A percentile compares a stretch with the other conserved stretches of the same genome.
Conservation (phyloP, 257 asterid genomes). For the Solanum gandarillasii region DNA sequence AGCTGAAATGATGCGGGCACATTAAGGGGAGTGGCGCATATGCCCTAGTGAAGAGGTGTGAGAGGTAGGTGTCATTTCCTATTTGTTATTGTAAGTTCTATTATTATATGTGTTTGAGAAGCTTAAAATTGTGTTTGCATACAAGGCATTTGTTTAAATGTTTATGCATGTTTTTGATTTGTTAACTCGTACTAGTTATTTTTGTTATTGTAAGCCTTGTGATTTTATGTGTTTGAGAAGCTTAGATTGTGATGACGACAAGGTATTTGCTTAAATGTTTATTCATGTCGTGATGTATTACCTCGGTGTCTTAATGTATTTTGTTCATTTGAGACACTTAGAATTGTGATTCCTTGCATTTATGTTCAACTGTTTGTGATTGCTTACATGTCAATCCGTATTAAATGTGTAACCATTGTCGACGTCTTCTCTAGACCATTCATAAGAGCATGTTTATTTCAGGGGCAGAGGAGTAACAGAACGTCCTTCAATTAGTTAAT, state of each 20-base stretch:
- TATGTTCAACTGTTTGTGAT: not conserved
- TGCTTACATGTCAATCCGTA: not conserved
- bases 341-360: not conserved
- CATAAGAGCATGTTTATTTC: not conserved
- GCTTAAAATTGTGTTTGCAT: not conserved
- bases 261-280: not conserved
- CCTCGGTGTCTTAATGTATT: not conserved
- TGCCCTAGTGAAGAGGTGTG: not conserved
- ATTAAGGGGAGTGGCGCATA: not conserved
- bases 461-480: not conserved
- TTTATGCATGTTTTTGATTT: not conserved
- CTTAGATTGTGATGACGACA: not conserved
- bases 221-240: not conserved
- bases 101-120: not conserved
- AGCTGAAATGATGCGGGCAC: not conserved
- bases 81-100: not conserved
- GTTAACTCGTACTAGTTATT: not conserved
- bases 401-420: not conserved
- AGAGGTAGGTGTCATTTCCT: not conserved
- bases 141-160: not conserved
- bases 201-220: not conserved
- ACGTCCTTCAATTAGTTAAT: not conserved
- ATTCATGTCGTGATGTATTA: not conserved
- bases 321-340: not conserved
- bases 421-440: not conserved